Evolutionary conservation across 176 grass and related monocot genomes (phyloP).

Genomic region (Cenchrus fungigraminus): DNA sequence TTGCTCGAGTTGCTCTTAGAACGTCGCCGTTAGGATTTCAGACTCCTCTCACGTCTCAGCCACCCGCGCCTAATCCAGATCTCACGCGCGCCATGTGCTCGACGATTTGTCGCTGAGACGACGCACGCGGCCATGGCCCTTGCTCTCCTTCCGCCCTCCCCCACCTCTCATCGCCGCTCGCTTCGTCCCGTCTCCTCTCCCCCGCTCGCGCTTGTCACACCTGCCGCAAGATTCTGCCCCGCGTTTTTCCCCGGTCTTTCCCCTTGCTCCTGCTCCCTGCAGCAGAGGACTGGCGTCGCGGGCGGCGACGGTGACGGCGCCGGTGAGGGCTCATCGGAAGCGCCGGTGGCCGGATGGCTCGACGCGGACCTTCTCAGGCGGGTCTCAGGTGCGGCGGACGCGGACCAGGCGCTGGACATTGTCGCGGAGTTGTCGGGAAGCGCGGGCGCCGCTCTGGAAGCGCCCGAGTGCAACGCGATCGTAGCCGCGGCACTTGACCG

Average conservation of each 20-base stretch:
- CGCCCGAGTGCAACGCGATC: constrained; percentile 64
- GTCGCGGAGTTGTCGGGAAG: constrained; percentile 44
- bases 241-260: constrained; percentile 16
- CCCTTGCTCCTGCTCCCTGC: constrained; percentile 15
- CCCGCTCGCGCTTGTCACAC: background rate
- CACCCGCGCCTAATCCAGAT: constrained; percentile 58
- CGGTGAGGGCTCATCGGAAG: constrained; percentile 37
- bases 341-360: constrained; percentile 23
- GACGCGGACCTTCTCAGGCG: constrained; percentile 52
- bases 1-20: too few species aligned
- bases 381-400: constrained; percentile 51
- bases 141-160: constrained; percentile 50
- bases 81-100: constrained; percentile 33
- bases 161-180: constrained; percentile 28
- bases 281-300: constrained; percentile 42
- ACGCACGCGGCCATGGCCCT: constrained; percentile 56
- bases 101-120: constrained; percentile 39
- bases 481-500: constrained; percentile 65
- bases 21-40: background rate
- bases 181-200: constrained; percentile 21
- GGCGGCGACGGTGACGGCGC: constrained; percentile 21
- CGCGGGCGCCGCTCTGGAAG: constrained; percentile 27
- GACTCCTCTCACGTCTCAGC: background rate
- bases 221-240: background rate
- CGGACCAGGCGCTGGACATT: constrained; percentile 58